Base-by-base conservation (phyloP, 2,329 filamentous ascomycete genomes). In the Sarocladium oryzae region DNA sequence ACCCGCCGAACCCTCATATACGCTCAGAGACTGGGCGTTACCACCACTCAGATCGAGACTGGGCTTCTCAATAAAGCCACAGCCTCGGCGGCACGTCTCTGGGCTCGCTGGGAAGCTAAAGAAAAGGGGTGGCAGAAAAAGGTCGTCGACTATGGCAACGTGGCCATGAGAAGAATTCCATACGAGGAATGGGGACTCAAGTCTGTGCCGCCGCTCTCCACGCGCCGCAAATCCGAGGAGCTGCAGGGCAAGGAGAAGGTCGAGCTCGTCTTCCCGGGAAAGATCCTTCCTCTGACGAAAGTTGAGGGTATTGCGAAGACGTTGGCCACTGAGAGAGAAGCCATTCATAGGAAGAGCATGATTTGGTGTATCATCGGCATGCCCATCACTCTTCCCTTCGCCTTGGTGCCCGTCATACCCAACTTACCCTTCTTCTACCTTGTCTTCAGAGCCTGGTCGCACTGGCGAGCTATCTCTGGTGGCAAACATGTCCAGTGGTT, bases 161-260 rank as follows among this genome's bases (percentile, higher is more conserved):
- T 82, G 46, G 82, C 89, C 15, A 81, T 99, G 55, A 84, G 88
- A 60, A 82, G 89, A 56, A 95, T 99, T 61, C 88, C 93, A 2
- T 96, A 88, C 66, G 88, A 97, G 70, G 93, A 99, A 84, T 99
- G 93, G 93, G 90, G 89, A 0, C 77, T 99, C 58, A 97, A 97
- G 72, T 95, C 89, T 32, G 85, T 99, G 50, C 93, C 93, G 40
- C 85, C 91, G 20, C 75, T 95, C 58, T 89, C 84, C 37, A 73
- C 81, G 52, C 78, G 81, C 57, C 77, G 83, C 53, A 77, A 80
- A 58, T 73, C 79, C 46, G 82, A 88, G 50, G 82, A 87, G 59
- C 61, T 83, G 20, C 67, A 81, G 50, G 81, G 79, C 33, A 76
- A 78, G 56, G 78, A 82, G 49, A 82, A 80, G 59, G 81, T 89